These are phyloP conservation scores for Rhodotorula sp. DNA, from an alignment of 1,284 basidiomycete genomes.

Conservation along the genomic window DNA sequence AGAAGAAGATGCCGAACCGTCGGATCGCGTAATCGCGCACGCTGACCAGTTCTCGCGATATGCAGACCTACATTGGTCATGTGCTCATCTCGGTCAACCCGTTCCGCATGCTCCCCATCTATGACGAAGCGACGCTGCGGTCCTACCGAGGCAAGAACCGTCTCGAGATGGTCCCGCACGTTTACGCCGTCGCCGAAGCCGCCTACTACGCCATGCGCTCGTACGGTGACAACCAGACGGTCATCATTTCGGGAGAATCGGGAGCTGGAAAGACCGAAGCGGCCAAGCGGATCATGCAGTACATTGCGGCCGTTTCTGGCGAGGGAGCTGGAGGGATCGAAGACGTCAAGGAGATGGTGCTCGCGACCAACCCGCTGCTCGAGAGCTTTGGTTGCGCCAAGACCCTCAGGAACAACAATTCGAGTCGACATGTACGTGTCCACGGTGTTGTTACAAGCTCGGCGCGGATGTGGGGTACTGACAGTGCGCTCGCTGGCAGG, in stretches of 20 bases:
- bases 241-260: conserved; percentile 98
- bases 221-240: conserved; percentile 99
- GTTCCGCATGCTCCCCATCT: conserved; percentile 83
- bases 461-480: background rate
- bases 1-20: background rate
- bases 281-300: conserved; percentile 99
- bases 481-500: conserved; percentile 55
- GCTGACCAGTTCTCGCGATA: background rate
- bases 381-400: conserved; percentile 99
- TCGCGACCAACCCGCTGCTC: conserved; percentile 94
- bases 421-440: conserved; percentile 83
- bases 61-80: conserved; percentile 87
- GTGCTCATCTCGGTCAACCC: conserved; percentile 99
- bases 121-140: conserved; percentile 80
- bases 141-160: conserved; percentile 96
- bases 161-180: conserved; percentile 95
- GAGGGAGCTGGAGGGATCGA: conserved; percentile 61
- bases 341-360: conserved; percentile 99
- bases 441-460: background rate
- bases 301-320: conserved; percentile 90
- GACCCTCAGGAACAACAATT: conserved; percentile 98
- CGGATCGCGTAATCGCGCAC: too few species aligned
- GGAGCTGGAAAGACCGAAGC: conserved; percentile 97
- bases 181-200: conserved; percentile 94
- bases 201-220: conserved; percentile 99